Conservation (phyloP, 305 asterid genomes). For the Solanum hybrid region DNA sequence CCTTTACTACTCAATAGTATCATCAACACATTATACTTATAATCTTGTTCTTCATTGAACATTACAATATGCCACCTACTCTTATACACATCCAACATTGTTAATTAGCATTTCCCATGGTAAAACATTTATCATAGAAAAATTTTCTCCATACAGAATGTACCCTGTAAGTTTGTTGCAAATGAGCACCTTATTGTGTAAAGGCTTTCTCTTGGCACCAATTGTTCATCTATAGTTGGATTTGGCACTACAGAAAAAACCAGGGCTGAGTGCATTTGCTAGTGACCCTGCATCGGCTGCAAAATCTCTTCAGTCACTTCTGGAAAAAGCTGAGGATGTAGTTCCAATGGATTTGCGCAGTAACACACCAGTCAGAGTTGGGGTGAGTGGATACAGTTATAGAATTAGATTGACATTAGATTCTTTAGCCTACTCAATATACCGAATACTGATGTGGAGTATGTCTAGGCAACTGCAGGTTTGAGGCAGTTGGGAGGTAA, state of each 20-base stretch:
- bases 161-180: not conserved
- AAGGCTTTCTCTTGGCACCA: not conserved
- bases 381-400: slow-evolving; percentile 32
- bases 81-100: not conserved
- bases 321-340: slow-evolving; percentile 39
- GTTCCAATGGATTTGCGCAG: slow-evolving; percentile 35
- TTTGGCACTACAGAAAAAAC: slow-evolving; percentile 26
- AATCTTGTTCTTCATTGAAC: not conserved
- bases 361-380: slow-evolving; percentile 54
- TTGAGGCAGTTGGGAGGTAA: slow-evolving; percentile 47
- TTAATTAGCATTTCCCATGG: not conserved
- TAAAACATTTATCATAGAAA: not conserved
- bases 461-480: slow-evolving; percentile 75
- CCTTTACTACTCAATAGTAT: not conserved
- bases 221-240: not conserved
- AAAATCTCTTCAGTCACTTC: slow-evolving; percentile 33
- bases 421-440: not conserved
- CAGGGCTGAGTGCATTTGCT: slow-evolving; percentile 62
- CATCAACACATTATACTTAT: not conserved
- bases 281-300: slow-evolving; percentile 50
- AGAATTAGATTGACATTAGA: not conserved
- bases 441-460: slow-evolving; percentile 5
- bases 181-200: not conserved
- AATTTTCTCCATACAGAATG: not conserved
- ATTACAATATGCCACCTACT: not conserved